Percentiles rank a stretch among this genome's conserved stretches.
phyloP scores from a whole-genome alignment of 768 basidiomycete genomes.

The Cystoderma amianthinum region DNA sequence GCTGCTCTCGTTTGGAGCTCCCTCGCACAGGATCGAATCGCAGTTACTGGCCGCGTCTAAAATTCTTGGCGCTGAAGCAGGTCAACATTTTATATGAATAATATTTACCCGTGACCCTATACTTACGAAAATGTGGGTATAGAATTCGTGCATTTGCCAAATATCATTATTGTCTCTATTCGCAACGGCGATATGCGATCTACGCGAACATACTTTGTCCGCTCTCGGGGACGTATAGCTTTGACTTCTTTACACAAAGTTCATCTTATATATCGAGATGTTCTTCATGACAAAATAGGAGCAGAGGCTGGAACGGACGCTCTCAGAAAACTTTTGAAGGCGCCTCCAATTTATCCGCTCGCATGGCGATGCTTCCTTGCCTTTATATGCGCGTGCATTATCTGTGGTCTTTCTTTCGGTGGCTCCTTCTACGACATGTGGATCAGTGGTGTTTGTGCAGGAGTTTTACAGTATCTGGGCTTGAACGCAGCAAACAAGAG shows the following conservation, averaged over 20 bases:
- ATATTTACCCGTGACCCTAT: too few species aligned
- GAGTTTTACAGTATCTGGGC: conserved; percentile 71
- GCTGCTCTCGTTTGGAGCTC: conserved; percentile 89
- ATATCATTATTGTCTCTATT: conserved; percentile 76
- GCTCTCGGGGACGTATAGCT: conserved; percentile 73
- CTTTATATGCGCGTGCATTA: conserved; percentile 71
- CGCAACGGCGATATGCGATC: conserved; percentile 64
- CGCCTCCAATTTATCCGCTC: conserved; percentile 63
- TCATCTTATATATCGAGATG: conserved; percentile 79
- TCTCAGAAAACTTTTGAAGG: conserved; percentile 55
- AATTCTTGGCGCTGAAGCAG: conserved; percentile 72
- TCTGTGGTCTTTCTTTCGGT: conserved; percentile 79
- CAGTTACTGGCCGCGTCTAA: conserved; percentile 76
- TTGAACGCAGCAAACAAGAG: conserved; percentile 80
- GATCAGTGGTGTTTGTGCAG: conserved; percentile 66
- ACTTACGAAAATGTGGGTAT: too few species aligned
- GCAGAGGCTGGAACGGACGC: conserved; percentile 65
- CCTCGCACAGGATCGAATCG: conserved; percentile 87
- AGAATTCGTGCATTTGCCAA: conserved; percentile 80
- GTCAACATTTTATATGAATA: conserved; percentile 15
- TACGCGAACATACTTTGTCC: conserved; percentile 81
- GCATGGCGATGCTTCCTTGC: conserved; percentile 66
- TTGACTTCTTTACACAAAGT: conserved; percentile 78
- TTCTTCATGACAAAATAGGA: conserved; percentile 76
- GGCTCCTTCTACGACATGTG: conserved; percentile 80